Evolutionary conservation across 179 eudicot species (phyloP).

Genomic region (Carnegiea gigantea): DNA sequence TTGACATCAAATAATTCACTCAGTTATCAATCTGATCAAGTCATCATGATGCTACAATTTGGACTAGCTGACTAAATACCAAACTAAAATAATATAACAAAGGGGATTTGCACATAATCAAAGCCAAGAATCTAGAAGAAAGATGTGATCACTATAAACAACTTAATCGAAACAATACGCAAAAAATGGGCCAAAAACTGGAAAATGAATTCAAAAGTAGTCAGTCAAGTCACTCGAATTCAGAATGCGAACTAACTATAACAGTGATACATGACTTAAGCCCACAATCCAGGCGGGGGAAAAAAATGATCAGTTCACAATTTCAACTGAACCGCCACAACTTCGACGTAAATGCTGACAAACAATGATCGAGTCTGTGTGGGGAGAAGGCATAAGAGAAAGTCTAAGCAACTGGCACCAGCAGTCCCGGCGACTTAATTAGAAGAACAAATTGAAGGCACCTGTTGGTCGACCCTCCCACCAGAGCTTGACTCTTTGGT

Average conservation of each 20-base stretch:
- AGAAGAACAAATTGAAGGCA: not conserved
- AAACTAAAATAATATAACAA: not conserved
- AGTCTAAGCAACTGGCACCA: too few species aligned
- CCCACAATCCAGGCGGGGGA: not conserved
- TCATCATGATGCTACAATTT: not conserved
- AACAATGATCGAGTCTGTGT: not conserved
- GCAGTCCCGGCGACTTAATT: too few species aligned
- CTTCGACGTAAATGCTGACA: not conserved
- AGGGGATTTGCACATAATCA: not conserved
- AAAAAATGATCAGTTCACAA: not conserved
- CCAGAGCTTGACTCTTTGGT: constrained; percentile 15
- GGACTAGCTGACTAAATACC: not conserved
- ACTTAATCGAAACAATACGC: not conserved
- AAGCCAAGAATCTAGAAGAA: not conserved
- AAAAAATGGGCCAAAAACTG: not conserved
- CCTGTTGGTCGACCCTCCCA: constrained; percentile 32
- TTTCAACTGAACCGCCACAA: not conserved
- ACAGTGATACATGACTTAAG: not conserved
- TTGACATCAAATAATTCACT: not conserved
- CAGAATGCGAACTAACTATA: not conserved
- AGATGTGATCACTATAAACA: too few species aligned
- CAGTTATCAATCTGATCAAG: not conserved
- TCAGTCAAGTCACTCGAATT: not conserved
- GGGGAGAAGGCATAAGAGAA: not conserved
- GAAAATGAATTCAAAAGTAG: not conserved